These are phyloP conservation scores for Coniferiporia weirii DNA, from an alignment of 1,284 basidiomycete species.

Conservation along the genomic window DNA sequence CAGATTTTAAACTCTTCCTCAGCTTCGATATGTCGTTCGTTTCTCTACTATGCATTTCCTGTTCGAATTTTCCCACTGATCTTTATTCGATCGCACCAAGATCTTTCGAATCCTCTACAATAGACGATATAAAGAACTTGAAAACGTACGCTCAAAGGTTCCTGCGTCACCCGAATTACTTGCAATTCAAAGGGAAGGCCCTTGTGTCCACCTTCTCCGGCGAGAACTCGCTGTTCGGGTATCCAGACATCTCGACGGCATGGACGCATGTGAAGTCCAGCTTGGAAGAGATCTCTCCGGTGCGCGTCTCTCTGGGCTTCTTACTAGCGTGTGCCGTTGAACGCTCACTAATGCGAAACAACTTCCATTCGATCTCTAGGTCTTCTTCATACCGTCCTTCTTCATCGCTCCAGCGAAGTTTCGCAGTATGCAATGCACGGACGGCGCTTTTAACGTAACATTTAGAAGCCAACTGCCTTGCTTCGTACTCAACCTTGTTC, in stretches of 20 bases:
- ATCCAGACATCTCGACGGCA: conserved; percentile 41
- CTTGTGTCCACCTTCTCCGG: conserved; percentile 79
- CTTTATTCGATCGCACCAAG: conserved; percentile 28
- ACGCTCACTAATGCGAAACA: background rate
- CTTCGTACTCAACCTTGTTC: background rate
- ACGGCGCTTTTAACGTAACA: conserved; percentile 58
- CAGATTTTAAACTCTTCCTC: conserved; percentile 72
- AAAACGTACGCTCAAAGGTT: conserved; percentile 55
- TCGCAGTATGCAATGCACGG: conserved; percentile 30
- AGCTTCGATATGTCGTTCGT: conserved; percentile 75
- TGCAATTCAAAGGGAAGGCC: conserved; percentile 39
- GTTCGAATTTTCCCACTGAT: background rate
- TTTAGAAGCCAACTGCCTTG: background rate
- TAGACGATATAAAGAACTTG: conserved; percentile 49
- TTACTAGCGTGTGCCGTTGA: conserved; percentile 18
- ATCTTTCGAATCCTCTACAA: conserved; percentile 50
- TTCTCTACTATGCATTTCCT: background rate
- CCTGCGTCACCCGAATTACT: conserved; percentile 53
- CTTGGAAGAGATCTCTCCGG: conserved; percentile 8
- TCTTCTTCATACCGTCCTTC: conserved; percentile 63
- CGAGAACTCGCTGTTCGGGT: conserved; percentile 67
- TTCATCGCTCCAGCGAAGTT: conserved; percentile 55
- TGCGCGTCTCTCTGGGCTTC: background rate
- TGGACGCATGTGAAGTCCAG: conserved; percentile 36
- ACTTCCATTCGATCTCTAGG: background rate